Conservation (phyloP, 2,329 filamentous ascomycete genomes). For the Thermothelomyces thermophilus region DNA sequence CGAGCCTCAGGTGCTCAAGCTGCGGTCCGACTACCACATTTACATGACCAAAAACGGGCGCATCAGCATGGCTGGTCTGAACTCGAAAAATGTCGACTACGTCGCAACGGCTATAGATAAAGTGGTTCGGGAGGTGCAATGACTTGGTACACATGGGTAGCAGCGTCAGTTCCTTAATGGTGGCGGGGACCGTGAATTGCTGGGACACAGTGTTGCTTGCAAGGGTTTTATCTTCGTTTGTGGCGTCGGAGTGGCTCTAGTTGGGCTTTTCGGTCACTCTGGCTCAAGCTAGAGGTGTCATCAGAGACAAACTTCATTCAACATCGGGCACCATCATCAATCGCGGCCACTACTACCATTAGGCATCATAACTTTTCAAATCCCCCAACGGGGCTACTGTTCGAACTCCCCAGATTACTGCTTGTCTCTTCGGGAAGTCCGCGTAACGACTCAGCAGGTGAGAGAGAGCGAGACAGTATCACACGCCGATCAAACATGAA, state of each 20-base stretch:
- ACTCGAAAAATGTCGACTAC: slow-evolving; percentile 86
- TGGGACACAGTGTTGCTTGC: too few relatives aligned
- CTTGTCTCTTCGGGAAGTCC: too few relatives aligned
- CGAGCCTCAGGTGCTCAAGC: slow-evolving; percentile 64
- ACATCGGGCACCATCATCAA: background rate
- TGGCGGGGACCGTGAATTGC: too few relatives aligned
- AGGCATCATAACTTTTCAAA: too few relatives aligned
- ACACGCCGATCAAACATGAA: background rate
- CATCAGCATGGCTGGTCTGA: slow-evolving; percentile 97
- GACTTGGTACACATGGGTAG: background rate
- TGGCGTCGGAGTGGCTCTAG: background rate
- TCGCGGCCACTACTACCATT: background rate
- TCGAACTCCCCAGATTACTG: too few relatives aligned
- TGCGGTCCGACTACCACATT: slow-evolving; percentile 65
- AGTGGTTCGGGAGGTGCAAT: slow-evolving; percentile 56
- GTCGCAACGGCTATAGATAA: slow-evolving; percentile 84
- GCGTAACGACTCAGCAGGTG: background rate
- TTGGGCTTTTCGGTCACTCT: background rate
- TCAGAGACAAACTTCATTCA: background rate
- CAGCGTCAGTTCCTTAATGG: too few relatives aligned
- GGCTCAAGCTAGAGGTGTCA: background rate
- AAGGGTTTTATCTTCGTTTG: background rate
- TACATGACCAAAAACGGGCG: slow-evolving; percentile 98
- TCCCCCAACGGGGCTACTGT: too few relatives aligned
- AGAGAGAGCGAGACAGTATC: background rate